Conservation (phyloP, 2,329 filamentous ascomycete genomes). For the Sporothrix globosa region DNA sequence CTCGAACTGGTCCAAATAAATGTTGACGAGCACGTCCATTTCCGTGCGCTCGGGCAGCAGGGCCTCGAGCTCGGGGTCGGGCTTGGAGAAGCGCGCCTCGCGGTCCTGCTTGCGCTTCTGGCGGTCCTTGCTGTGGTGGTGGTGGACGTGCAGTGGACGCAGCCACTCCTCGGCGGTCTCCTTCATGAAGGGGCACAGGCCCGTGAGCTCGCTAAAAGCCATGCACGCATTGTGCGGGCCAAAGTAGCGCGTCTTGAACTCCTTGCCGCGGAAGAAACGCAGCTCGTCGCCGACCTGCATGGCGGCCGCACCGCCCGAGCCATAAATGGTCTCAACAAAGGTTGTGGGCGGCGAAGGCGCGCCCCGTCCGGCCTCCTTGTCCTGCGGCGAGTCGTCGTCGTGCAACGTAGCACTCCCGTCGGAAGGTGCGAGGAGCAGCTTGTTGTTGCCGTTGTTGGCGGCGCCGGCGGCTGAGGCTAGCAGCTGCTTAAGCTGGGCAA, state of each 20-base stretch:
- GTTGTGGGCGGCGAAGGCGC: slow-evolving; percentile 35
- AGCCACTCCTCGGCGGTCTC: slow-evolving; percentile 66
- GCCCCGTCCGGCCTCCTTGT: slow-evolving; percentile 36
- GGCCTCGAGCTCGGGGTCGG: slow-evolving; percentile 55
- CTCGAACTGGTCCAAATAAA: slow-evolving; percentile 47
- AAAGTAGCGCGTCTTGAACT: slow-evolving; percentile 63
- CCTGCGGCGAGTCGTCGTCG: slow-evolving; percentile 37
- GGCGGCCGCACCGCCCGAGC: slow-evolving; percentile 47
- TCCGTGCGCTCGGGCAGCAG: slow-evolving; percentile 46
- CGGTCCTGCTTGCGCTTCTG: slow-evolving; percentile 57
- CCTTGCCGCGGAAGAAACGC: slow-evolving; percentile 61
- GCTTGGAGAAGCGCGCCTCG: slow-evolving; percentile 53
- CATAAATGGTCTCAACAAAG: slow-evolving; percentile 42
- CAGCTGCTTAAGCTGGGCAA: slow-evolving; percentile 59
- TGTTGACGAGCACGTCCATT: slow-evolving; percentile 42
- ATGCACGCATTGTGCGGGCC: slow-evolving; percentile 64
- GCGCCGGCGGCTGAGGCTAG: slow-evolving; percentile 41
- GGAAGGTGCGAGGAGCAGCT: slow-evolving; percentile 34
- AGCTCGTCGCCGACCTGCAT: slow-evolving; percentile 49
- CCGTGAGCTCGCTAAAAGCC: slow-evolving; percentile 61
- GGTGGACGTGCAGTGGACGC: slow-evolving; percentile 59
- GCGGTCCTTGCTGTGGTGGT: slow-evolving; percentile 59
- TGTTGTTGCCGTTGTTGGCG: slow-evolving; percentile 13
- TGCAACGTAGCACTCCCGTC: slow-evolving; percentile 38
- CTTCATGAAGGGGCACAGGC: slow-evolving; percentile 63